These are phyloP conservation scores for Calonectria hongkongensis DNA, from an alignment of 2,329 filamentous ascomycete species.

Conservation along the genomic window DNA sequence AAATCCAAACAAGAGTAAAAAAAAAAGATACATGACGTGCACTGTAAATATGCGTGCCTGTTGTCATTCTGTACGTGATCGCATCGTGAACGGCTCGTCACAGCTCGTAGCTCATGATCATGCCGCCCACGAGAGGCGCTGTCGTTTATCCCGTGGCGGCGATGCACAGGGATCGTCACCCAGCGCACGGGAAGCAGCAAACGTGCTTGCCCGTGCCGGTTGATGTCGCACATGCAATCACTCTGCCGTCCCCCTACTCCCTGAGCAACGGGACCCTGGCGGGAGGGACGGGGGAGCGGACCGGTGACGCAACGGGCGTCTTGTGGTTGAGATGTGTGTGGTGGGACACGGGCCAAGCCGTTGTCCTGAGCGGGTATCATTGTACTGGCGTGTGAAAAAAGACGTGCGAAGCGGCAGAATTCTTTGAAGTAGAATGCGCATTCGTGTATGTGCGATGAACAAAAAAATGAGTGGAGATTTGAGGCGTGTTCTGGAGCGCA, in stretches of 20 bases:
- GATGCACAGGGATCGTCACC: conserved; percentile 1
- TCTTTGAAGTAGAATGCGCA: conserved; percentile 12
- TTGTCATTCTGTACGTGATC: conserved; percentile 12
- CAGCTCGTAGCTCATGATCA: background rate
- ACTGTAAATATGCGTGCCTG: conserved; percentile 10
- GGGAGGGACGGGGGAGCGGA: background rate
- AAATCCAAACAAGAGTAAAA: background rate
- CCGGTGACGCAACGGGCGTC: conserved; percentile 13
- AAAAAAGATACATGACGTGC: background rate
- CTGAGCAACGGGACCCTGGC: background rate
- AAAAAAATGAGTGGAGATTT: background rate
- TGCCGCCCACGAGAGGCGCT: conserved; percentile 3
- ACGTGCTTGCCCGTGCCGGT: background rate
- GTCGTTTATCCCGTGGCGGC: background rate
- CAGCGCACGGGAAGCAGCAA: conserved; percentile 1
- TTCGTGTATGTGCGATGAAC: background rate
- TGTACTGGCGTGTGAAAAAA: background rate
- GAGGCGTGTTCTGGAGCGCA: background rate
- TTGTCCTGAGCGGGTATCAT: conserved; percentile 4
- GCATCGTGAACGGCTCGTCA: conserved; percentile 7
- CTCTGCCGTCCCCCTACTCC: background rate
- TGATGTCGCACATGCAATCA: background rate
- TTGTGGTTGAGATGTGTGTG: conserved; percentile 12
- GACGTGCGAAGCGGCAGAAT: background rate
- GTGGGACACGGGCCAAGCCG: background rate